Evolutionary conservation across 352 stramenopile genomes (phyloP).

Genomic region (Pythium brassicae): DNA sequence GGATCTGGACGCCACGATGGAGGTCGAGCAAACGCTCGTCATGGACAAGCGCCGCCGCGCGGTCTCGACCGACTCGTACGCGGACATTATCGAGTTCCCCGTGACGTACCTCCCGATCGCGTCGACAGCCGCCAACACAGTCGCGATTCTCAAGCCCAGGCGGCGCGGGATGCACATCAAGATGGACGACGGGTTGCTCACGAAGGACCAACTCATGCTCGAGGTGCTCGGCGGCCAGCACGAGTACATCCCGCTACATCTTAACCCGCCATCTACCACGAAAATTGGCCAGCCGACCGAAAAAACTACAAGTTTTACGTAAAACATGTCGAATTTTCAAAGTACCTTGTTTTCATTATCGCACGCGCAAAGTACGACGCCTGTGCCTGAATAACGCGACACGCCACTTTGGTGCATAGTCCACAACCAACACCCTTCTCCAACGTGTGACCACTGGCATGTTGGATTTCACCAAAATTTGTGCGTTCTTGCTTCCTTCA

Average conservation of each 20-base stretch:
- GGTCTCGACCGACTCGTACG: slow-evolving; percentile 34
- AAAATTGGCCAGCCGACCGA: too few species aligned
- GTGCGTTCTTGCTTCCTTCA: not conserved
- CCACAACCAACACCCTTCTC: not conserved
- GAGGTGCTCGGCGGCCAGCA: slow-evolving; percentile 64
- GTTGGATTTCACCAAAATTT: not conserved
- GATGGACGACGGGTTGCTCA: slow-evolving; percentile 74
- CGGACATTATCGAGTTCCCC: slow-evolving; percentile 51
- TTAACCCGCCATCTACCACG: too few species aligned
- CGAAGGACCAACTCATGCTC: slow-evolving; percentile 74
- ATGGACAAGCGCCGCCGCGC: slow-evolving; percentile 29
- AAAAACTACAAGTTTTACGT: too few species aligned
- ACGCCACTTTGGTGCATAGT: not conserved
- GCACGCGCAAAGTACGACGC: too few species aligned
- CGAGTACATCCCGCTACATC: slow-evolving; percentile 46
- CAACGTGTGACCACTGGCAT: not conserved
- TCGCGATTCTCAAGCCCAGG: slow-evolving; percentile 48
- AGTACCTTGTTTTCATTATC: too few species aligned
- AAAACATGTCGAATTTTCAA: too few species aligned
- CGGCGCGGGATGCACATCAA: slow-evolving; percentile 55
- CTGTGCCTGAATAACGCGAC: not conserved
- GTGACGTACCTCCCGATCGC: slow-evolving; percentile 69
- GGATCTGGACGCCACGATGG: slow-evolving; percentile 49
- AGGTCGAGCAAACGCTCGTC: slow-evolving; percentile 15
- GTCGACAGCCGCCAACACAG: slow-evolving; percentile 42